Base-by-base conservation (phyloP, 2,329 filamentous ascomycete genomes). In the Tricladium varicosporioides region DNA sequence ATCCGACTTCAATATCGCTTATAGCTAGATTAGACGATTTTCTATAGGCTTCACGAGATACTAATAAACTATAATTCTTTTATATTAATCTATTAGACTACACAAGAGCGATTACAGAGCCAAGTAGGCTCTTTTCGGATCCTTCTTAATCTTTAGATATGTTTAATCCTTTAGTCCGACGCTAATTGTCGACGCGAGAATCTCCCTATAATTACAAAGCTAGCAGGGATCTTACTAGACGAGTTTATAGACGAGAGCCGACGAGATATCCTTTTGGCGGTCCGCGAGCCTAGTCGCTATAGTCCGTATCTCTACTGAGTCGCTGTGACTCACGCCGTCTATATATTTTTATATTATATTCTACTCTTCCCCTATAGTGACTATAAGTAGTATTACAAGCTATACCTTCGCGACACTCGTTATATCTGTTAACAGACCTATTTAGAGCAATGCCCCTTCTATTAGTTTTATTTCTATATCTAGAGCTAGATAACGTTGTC, bases 311-410 rank as follows among this genome's bases (percentile, higher is more conserved):
- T 57, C n/a, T 1, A 3, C 8, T 7, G 27, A 8, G 48, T 59
- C 32, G 13, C 22, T 36, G 40, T 49, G 1, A 59, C 36, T 1
- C 19, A 56, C 40, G 48, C 57, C 2, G 19, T 13, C 14, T 59
- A 59, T 49, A 57, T 59, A 48, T 42, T 42, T 18, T 43, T 56
- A 19, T 33, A 59, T 53, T 58, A 58, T 27, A 46, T 58, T 2
- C 51, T 58, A 5, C 40, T 58, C 13, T 58, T 58, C n/a, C 51
- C 33, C 15, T 46, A 51, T 51, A 22, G 48, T 16, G 44, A 54
- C 14, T 44, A 22, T 13, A 15, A 13, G 32, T 54, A 15, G 53
- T 32, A 54, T 18, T 54, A 49, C 18, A 13, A 31, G 32, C 5
- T 56, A 15, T 11, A 36, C 13, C 15, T 56, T 19, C 54, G 40